phyloP scores from a whole-genome alignment of 148 eudicot species.

The Drosera capensis region DNA sequence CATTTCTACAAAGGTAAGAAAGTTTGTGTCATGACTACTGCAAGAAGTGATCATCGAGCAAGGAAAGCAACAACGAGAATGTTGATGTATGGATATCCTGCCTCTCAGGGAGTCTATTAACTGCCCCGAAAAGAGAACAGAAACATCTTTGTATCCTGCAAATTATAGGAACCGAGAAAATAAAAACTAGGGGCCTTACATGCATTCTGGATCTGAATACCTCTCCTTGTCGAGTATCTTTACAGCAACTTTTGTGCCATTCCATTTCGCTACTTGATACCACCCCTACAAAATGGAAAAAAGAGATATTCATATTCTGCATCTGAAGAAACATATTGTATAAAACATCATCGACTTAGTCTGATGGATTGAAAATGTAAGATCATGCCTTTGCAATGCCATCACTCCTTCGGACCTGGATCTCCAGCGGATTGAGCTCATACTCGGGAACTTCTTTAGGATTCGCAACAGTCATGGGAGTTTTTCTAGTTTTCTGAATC shows the following conservation, averaged over 20 bases:
- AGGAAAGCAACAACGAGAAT: conserved; percentile 3
- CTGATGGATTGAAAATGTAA: no score
- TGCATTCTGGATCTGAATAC: conserved; percentile 76
- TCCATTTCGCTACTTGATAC: conserved; percentile 97
- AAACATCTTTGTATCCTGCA: no score
- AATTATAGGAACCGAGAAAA: no score
- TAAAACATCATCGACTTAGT: no score
- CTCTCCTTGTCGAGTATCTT: conserved; percentile 97
- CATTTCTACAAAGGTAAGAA: conserved; percentile 42
- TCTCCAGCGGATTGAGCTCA: conserved; percentile 96
- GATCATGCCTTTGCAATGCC: conserved; percentile 80
- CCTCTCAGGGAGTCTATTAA: no score
- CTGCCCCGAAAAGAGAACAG: no score
- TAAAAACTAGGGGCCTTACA: no score
- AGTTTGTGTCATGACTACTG: conserved; percentile 1
- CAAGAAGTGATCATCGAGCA: conserved; percentile 2
- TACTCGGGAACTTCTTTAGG: conserved; percentile 96
- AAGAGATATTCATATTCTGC: no score
- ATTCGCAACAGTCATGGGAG: conserved; percentile 93
- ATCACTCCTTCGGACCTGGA: conserved; percentile 89
- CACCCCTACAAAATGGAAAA: no score
- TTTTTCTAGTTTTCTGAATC: conserved; percentile 73
- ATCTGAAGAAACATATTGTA: no score
- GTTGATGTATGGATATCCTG: no score
- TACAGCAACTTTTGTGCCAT: conserved; percentile 93